Conservation (phyloP, 2,329 filamentous ascomycete species). For the Simplicillium aogashimaense region DNA sequence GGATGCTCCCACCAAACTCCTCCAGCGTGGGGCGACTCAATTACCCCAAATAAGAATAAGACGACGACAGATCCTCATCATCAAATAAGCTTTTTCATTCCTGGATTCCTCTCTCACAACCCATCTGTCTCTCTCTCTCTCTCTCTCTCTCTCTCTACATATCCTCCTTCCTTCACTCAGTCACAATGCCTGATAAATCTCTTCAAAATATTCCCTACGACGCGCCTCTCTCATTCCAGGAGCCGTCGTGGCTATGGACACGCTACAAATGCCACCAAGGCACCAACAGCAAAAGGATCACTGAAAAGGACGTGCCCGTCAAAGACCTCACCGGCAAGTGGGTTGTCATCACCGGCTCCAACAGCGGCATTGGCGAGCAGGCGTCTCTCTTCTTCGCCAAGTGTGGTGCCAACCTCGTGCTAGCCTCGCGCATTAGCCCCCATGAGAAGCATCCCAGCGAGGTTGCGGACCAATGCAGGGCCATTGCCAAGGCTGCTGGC, state of each 20-base stretch:
- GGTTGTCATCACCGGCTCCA: conserved; percentile 8
- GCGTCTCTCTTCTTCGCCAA: conserved; percentile 14
- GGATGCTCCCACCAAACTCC: no score
- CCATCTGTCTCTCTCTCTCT: no score
- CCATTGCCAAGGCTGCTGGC: conserved; percentile 3
- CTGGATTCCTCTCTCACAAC: no score
- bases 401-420: conserved; percentile 16
- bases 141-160: no score
- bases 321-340: conserved; percentile 7
- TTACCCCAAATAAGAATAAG: no score
- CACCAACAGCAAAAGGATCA: conserved; percentile 3
- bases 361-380: conserved; percentile 17
- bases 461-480: conserved; percentile 13
- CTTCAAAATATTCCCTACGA: conserved; percentile 4
- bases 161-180: no score
- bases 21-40: no score
- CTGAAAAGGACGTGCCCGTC: conserved; percentile 3
- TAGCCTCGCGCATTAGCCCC: conserved; percentile 15
- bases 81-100: no score
- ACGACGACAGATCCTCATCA: no score
- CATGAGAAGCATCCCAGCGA: conserved; percentile 12
- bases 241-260: conserved; percentile 6
- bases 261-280: conserved; percentile 4
- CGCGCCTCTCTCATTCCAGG: conserved; percentile 5
- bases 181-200: no score